Evolutionary conservation across 768 basidiomycete genomes (phyloP), one percentile per base, ranked within the genome.

Genomic region (Trametes cubensis): DNA sequence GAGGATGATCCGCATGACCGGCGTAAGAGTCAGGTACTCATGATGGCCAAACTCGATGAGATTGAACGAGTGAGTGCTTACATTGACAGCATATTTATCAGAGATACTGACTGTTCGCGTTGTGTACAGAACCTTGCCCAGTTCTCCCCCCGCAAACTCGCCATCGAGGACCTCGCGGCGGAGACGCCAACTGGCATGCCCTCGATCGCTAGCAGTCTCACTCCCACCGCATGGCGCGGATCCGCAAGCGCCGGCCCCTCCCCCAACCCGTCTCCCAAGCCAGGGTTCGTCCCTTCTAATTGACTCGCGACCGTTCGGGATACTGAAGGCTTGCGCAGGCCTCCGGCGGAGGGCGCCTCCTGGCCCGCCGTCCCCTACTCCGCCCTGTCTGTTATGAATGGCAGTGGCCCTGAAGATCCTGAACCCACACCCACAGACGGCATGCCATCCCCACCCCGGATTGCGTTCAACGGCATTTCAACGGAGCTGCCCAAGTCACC

Each of bases 21-120:
- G 61, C 81, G 90, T 44, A 83, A 82, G 69, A 92, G 90, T 71
- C 91, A 92, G 66, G 81, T 85, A 65, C 74, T 88, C 45, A 85
- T 93, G 85, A 85, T 80, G 66, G 85, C 86, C 18, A 83, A 88
- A 71, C 75, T 94, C 23, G 92, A 94, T 70, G 88, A 89, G 73
- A 88, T 94, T 49, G 91, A 94, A 70, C 82, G 81, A 79, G 90
- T 81, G 49, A 51, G 58, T 30, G 66, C 79, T 13, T 62, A 7
- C 68, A 28, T 68, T 44, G 66, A 20, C 42, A 52, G 8, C 23
- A 26, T 41, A 42, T 45, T 48, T 61, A 44, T 4, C n/a, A 15
- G 25, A 4, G 20, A 14, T 51, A 7, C 30, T 60, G 25, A 63
- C 51, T 4, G 40, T 17, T 34, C 18, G 40, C 34, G 34, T 10